Conservation (phyloP, 106 monocot genomes). For the Alisma plantagoaquatica region DNA sequence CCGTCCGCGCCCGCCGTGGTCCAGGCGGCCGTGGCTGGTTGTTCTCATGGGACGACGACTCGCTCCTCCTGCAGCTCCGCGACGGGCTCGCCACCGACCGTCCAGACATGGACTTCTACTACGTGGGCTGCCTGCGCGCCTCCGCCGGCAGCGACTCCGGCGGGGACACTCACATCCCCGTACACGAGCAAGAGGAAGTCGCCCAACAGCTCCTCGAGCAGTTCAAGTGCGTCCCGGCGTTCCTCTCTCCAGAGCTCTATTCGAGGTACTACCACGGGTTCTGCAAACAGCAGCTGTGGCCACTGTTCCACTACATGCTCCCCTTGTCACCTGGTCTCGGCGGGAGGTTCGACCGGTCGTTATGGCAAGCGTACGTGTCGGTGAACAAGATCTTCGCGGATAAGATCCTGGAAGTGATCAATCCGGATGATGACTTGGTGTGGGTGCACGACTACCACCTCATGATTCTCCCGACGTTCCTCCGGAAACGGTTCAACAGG, state of each 20-base stretch:
- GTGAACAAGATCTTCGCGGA: slow-evolving; percentile 30
- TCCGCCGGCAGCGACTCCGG: no score
- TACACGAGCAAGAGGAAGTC: slow-evolving; percentile 19
- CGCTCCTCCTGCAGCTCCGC: slow-evolving; percentile 23
- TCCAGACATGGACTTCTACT: slow-evolving; percentile 20
- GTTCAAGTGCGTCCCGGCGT: slow-evolving; percentile 19
- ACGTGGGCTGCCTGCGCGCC: slow-evolving; percentile 14
- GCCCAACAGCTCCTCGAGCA: slow-evolving; percentile 11
- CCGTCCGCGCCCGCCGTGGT: slow-evolving; percentile 16
- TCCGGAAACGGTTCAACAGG: slow-evolving; percentile 22
- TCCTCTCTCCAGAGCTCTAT: slow-evolving; percentile 20
- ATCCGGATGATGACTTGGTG: slow-evolving; percentile 25
- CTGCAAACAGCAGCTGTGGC: slow-evolving; percentile 35
- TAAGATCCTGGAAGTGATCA: slow-evolving; percentile 30
- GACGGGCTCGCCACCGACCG: slow-evolving; percentile 7
- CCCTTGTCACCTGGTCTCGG: slow-evolving; percentile 22
- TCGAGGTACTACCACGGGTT: slow-evolving; percentile 21
- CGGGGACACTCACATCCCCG: no score
- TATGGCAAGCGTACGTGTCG: slow-evolving; percentile 27
- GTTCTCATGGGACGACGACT: slow-evolving; percentile 20
- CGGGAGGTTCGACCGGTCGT: slow-evolving; percentile 22
- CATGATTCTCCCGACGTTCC: slow-evolving; percentile 23
- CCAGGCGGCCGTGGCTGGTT: slow-evolving; percentile 8
- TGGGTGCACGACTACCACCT: slow-evolving; percentile 33
- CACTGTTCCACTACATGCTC: slow-evolving; percentile 34